phyloP scores from a whole-genome alignment of 768 basidiomycete species.

The Crepidotus variabilis region DNA sequence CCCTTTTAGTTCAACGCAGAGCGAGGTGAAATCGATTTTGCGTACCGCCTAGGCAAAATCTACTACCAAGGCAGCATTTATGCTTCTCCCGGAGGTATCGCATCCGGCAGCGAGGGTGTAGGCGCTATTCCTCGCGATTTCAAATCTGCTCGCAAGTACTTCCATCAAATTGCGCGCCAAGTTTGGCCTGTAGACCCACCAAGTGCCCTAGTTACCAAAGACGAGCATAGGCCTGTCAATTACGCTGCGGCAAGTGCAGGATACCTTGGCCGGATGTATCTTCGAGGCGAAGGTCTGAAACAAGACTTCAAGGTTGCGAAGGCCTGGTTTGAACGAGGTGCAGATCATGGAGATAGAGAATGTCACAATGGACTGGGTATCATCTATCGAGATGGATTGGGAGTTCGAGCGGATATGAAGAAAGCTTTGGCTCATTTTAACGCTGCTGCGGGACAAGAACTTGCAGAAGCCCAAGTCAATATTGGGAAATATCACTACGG shows the following conservation, averaged over 20 bases:
- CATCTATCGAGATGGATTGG: constrained; percentile 87
- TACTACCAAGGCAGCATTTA: constrained; percentile 97
- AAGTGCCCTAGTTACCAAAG: constrained; percentile 50
- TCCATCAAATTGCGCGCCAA: constrained; percentile 75
- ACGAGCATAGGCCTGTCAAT: constrained; percentile 46
- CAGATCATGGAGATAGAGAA: constrained; percentile 78
- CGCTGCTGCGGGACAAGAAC: constrained; percentile 79
- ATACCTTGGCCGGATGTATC: constrained; percentile 90
- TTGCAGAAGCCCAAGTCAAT: constrained; percentile 91
- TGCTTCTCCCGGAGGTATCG: constrained; percentile 69
- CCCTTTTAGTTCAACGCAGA: constrained; percentile 84
- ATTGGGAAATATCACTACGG: constrained; percentile 73
- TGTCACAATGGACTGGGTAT: constrained; percentile 81
- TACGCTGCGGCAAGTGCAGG: constrained; percentile 80
- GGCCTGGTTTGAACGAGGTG: constrained; percentile 93
- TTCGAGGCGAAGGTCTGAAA: constrained; percentile 90
- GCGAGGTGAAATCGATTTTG: constrained; percentile 84
- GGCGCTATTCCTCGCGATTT: constrained; percentile 84
- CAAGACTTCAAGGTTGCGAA: constrained; percentile 71
- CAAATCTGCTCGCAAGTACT: constrained; percentile 75
- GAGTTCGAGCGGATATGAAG: constrained; percentile 57
- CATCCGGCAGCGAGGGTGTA: constrained; percentile 89
- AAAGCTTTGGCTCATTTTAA: constrained; percentile 67
- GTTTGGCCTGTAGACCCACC: constrained; percentile 85
- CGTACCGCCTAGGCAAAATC: constrained; percentile 90